These are phyloP conservation scores for Amphirosellinia nigrospora DNA, from an alignment of 495 filamentous ascomycete species.

Conservation along the genomic window DNA sequence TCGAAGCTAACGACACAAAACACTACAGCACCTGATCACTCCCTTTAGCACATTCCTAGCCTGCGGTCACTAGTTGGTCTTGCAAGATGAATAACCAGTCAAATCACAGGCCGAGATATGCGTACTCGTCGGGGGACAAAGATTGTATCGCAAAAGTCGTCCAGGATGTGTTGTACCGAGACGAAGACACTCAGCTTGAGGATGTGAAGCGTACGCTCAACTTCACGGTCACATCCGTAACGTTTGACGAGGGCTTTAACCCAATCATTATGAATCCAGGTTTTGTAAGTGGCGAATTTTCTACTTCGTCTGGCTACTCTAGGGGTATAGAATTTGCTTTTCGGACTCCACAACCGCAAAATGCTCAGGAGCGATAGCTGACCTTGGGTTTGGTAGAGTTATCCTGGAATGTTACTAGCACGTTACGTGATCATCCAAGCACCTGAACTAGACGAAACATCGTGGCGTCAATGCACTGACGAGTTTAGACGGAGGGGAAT, in stretches of 20 bases:
- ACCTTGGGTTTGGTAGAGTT: neutral
- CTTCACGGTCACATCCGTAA: neutral
- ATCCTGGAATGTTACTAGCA: neutral
- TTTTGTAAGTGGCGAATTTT: neutral
- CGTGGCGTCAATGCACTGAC: neutral
- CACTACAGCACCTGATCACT: neutral
- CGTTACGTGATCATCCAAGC: neutral
- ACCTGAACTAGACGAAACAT: neutral
- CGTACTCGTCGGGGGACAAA: neutral
- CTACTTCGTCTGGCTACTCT: neutral
- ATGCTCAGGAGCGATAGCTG: neutral
- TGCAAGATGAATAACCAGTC: neutral
- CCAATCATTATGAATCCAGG: neutral
- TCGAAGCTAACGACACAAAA: neutral
- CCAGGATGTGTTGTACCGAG: neutral
- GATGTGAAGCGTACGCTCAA: neutral
- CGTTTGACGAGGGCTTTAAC: neutral
- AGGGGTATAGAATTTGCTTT: neutral
- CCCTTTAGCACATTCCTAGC: neutral
- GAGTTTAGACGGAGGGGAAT: neutral
- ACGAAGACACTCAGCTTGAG: neutral
- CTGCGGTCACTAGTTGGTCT: neutral
- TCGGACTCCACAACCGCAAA: neutral
- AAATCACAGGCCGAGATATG: neutral
- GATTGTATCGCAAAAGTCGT: neutral